These are phyloP conservation scores for Monosporascus sp. DNA, from an alignment of 2,329 filamentous ascomycete species.

Conservation along the genomic window DNA sequence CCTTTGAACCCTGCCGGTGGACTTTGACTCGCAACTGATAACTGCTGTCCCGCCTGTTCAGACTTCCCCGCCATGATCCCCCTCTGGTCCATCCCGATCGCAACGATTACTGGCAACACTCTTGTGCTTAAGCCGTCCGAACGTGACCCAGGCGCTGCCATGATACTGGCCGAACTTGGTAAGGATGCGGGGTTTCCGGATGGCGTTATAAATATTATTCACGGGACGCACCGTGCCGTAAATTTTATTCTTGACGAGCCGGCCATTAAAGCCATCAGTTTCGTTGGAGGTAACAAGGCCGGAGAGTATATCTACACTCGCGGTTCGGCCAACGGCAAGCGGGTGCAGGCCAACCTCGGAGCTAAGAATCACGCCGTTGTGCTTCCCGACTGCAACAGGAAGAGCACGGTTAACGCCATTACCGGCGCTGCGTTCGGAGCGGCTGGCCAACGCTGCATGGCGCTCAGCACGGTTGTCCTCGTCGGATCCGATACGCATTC, in stretches of 20 bases:
- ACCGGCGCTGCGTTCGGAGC: slow-evolving; percentile 80
- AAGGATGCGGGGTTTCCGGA: slow-evolving; percentile 77
- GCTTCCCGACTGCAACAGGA: slow-evolving; percentile 83
- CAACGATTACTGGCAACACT: slow-evolving; percentile 78
- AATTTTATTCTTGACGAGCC: slow-evolving; percentile 85
- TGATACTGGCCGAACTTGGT: slow-evolving; percentile 79
- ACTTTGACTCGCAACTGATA: slow-evolving; percentile 8
- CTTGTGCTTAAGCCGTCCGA: slow-evolving; percentile 82
- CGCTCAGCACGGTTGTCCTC: slow-evolving; percentile 78
- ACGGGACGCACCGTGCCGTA: slow-evolving; percentile 74
- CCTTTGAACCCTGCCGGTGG: too few relatives aligned
- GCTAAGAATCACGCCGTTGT: slow-evolving; percentile 87
- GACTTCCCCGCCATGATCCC: slow-evolving; percentile 92
- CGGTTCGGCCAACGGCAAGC: slow-evolving; percentile 79
- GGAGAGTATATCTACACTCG: slow-evolving; percentile 81
- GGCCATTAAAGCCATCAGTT: slow-evolving; percentile 78
- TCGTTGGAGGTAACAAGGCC: slow-evolving; percentile 82
- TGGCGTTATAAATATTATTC: slow-evolving; percentile 77
- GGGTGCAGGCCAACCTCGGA: slow-evolving; percentile 81
- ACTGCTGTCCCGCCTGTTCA: slow-evolving; percentile 25
- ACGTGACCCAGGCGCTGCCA: slow-evolving; percentile 75
- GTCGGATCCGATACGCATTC: slow-evolving; percentile 74
- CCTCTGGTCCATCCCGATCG: slow-evolving; percentile 84
- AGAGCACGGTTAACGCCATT: slow-evolving; percentile 80
- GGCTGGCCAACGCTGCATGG: slow-evolving; percentile 84